phyloP scores from a whole-genome alignment of 208 protist genomes.

The Crithidia sp. region DNA sequence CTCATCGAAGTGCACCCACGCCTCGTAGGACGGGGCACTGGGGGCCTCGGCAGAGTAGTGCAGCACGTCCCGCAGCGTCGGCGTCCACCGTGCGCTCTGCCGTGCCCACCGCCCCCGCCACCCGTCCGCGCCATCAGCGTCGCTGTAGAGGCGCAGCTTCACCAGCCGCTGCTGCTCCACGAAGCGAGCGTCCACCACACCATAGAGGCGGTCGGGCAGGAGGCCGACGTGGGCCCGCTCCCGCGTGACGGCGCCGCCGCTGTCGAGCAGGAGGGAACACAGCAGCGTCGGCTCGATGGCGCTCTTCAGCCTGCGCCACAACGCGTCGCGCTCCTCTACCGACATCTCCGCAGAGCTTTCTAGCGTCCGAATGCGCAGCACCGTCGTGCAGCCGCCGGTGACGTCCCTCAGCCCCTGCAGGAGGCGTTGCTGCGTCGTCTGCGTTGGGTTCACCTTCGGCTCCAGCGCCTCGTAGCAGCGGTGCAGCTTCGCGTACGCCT shows the following conservation, averaged over 20 bases:
- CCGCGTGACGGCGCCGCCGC: slow-evolving; percentile 35
- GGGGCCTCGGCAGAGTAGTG: slow-evolving; percentile 27
- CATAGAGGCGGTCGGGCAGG: slow-evolving; percentile 79
- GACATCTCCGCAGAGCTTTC: slow-evolving; percentile 30
- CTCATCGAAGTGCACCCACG: slow-evolving; percentile 88
- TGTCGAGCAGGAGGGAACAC: slow-evolving; percentile 53
- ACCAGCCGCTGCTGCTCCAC: slow-evolving; percentile 78
- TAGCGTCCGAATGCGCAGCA: slow-evolving; percentile 35
- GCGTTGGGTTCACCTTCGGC: slow-evolving; percentile 61
- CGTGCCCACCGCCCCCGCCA: slow-evolving; percentile 77
- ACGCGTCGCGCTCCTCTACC: slow-evolving; percentile 37
- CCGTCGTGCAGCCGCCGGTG: slow-evolving; percentile 57
- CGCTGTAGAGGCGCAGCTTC: slow-evolving; percentile 71
- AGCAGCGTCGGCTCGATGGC: slow-evolving; percentile 48
- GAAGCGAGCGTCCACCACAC: slow-evolving; percentile 75
- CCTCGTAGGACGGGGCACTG: slow-evolving; percentile 23
- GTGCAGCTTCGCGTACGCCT: slow-evolving; percentile 93
- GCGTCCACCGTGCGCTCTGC: slow-evolving; percentile 54
- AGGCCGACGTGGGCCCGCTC: slow-evolving; percentile 65
- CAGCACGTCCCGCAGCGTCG: slow-evolving; percentile 33
- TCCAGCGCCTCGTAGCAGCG: slow-evolving; percentile 90
- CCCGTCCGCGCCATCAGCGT: slow-evolving; percentile 32
- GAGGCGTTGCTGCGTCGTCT: slow-evolving; percentile 53
- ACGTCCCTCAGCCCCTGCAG: slow-evolving; percentile 76
- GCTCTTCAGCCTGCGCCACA: slow-evolving; percentile 74